Base-by-base conservation (phyloP, 805 yeast species). In the Starmerella floris region DNA sequence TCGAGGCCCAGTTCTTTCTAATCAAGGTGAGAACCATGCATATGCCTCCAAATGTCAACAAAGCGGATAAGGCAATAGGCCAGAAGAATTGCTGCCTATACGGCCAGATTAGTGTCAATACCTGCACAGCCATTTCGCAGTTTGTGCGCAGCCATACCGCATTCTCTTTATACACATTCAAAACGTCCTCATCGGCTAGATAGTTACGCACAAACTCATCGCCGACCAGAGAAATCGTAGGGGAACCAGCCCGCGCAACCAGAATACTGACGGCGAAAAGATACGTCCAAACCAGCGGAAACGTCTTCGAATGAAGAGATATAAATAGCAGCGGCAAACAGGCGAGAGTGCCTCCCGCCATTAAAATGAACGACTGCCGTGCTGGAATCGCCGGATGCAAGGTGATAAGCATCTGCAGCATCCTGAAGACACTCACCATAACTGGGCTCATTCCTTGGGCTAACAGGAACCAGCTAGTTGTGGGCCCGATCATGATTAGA, bases 401-500 rank as follows among this genome's bases (percentile, higher is more conserved):
- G 3, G 49, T 43, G 13, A 41, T 38, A 19, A 49, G 37, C 13
- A 48, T 28, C 30, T 53, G 56, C 11, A 48, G 33, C 35, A 45
- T 41, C n/a, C 46, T 50, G 20, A 48, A 20, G 5, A 49, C 10
- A 2, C 51, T 51, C 1, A 49, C 30, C 2, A 27, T 9, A 4
- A 30, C 15, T 3, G 51, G 43, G 11, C 44, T 41, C 35, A 53
- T 35, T 8, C 38, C 26, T 11, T 39, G 26, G n/a, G 39, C 16
- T 3, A 49, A n/a, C 28, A 52, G 25, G 35, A 35, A 53, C 46
- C 53, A 51, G 5, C 49, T 35, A 30, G 48, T 37, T 33, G 48
- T 53, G 2, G 56, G 55, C 4, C 55, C 53, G 1, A 54, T 23
- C 8, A 43, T 44, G 3, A 54, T 19, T 16, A 54, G 35, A 16